Evolutionary conservation across 768 basidiomycete species (phyloP).

Genomic region (Mycena filopes): DNA sequence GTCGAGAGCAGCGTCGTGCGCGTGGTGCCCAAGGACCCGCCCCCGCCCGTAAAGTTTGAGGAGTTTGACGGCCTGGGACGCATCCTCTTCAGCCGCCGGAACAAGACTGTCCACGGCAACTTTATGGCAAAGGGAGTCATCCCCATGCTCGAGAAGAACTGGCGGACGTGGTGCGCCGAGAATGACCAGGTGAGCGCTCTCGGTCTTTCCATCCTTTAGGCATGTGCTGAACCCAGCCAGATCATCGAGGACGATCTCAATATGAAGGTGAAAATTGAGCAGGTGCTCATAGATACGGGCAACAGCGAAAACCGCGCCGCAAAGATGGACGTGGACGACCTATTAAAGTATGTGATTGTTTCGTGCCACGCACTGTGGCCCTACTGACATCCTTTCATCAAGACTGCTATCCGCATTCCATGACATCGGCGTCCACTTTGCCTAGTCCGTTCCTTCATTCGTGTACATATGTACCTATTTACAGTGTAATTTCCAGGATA

Average conservation of each 20-base stretch:
- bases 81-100: slow-evolving; percentile 89
- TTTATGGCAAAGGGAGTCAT: slow-evolving; percentile 95
- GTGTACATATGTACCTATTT: slow-evolving; percentile 18
- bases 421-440: slow-evolving; percentile 79
- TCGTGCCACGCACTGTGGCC: neutral
- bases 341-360: slow-evolving; percentile 74
- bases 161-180: slow-evolving; percentile 90
- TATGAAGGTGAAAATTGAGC: slow-evolving; percentile 11
- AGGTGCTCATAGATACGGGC: slow-evolving; percentile 55
- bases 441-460: slow-evolving; percentile 45
- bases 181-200: slow-evolving; percentile 80
- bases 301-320: slow-evolving; percentile 85
- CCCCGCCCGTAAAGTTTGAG: slow-evolving; percentile 94
- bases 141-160: slow-evolving; percentile 93
- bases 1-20: slow-evolving; percentile 95
- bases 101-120: slow-evolving; percentile 89
- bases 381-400: slow-evolving; percentile 19
- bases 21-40: slow-evolving; percentile 91
- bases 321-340: slow-evolving; percentile 94
- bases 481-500: neutral
- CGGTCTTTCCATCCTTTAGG: too few relatives aligned
- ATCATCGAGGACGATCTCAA: slow-evolving; percentile 4
- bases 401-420: slow-evolving; percentile 81
- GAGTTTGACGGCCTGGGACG: slow-evolving; percentile 97
- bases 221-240: neutral